These are phyloP conservation scores for Panaeolus papilionaceus DNA, from an alignment of 768 basidiomycete genomes.

Conservation along the genomic window DNA sequence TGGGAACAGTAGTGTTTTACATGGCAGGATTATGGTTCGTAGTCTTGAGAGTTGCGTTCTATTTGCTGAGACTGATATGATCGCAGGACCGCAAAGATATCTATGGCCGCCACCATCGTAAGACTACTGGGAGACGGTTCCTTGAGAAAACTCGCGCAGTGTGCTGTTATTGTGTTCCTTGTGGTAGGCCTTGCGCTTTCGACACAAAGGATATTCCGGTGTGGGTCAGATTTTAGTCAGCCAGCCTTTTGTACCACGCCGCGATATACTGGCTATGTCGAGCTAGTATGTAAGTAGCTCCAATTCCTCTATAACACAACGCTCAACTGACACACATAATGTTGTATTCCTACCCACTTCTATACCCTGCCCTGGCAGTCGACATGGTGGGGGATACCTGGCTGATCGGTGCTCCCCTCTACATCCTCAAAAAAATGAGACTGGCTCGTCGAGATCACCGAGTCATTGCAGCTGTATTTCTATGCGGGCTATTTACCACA, in stretches of 20 bases:
- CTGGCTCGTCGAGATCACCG: background rate
- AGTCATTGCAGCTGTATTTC: conserved; percentile 10
- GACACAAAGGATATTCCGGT: conserved; percentile 21
- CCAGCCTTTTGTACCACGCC: background rate
- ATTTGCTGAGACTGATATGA: background rate
- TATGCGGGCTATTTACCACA: conserved; percentile 14
- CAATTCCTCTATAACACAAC: background rate
- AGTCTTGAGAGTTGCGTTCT: background rate
- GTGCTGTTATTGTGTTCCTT: conserved; percentile 7
- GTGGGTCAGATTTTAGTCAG: conserved; percentile 3
- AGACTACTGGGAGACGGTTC: conserved; percentile 15
- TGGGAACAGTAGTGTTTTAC: conserved; percentile 2
- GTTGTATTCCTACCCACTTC: background rate
- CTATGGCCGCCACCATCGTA: conserved; percentile 24
- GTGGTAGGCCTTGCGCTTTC: conserved; percentile 18
- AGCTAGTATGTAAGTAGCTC: background rate
- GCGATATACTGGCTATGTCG: background rate
- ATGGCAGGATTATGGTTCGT: background rate
- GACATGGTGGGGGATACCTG: conserved; percentile 11
- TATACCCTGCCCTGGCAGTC: background rate
- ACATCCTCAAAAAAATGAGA: conserved; percentile 10
- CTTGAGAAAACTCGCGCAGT: conserved; percentile 4
- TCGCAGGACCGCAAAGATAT: conserved; percentile 20
- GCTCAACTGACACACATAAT: background rate
- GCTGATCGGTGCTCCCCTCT: conserved; percentile 14